Evolutionary conservation across 2,329 filamentous ascomycete genomes (phyloP).

Genomic region (Diaporthe ilicicola): DNA sequence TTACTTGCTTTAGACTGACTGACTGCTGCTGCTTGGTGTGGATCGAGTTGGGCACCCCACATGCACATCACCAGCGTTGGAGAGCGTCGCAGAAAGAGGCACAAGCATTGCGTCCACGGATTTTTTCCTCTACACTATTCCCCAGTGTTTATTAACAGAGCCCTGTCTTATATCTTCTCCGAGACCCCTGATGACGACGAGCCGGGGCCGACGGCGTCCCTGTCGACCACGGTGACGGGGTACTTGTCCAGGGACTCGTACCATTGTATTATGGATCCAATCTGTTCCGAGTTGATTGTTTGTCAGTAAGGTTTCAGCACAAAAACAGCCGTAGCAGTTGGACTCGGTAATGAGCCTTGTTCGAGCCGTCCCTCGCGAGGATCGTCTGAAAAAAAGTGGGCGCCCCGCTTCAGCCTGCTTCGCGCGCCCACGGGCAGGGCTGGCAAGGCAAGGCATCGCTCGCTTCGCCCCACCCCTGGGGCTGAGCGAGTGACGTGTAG

Average conservation of each 20-base stretch:
- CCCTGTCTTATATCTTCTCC: conserved; percentile 4
- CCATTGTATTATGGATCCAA: conserved; percentile 44
- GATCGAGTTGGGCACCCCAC: background rate
- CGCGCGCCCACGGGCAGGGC: background rate
- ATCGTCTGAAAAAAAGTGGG: background rate
- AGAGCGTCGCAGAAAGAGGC: background rate
- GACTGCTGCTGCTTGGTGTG: background rate
- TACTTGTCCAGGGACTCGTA: conserved; percentile 46
- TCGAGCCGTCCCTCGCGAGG: background rate
- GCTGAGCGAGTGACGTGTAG: background rate
- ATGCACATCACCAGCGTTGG: background rate
- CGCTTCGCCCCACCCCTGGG: background rate
- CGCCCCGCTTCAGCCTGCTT: background rate
- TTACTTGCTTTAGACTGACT: no score
- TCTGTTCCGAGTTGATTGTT: conserved; percentile 32
- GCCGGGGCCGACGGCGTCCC: background rate
- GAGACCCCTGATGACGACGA: background rate
- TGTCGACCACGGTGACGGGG: conserved; percentile 37
- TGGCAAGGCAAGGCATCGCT: background rate
- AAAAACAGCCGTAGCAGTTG: background rate
- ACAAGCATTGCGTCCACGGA: background rate
- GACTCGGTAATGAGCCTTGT: background rate
- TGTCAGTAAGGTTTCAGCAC: conserved; percentile 26
- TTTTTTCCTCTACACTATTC: background rate
- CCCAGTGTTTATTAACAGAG: background rate